Evolutionary conservation across 768 basidiomycete genomes (phyloP).

Genomic region (Serendipita vermifera): DNA sequence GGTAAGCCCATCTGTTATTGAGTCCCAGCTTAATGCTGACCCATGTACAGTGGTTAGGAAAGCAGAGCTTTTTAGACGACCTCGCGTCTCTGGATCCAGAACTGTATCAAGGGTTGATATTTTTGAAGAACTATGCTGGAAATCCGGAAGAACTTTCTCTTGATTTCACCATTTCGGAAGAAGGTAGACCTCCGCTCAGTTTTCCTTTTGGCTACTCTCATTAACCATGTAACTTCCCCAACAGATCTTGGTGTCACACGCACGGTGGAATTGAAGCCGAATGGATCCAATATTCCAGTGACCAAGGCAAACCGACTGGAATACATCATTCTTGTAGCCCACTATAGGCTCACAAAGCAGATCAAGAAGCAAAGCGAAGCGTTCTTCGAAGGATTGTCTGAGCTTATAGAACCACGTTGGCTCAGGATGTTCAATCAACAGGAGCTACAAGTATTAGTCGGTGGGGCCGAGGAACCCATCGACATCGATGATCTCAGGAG

Average conservation of each 20-base stretch:
- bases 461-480: slow-evolving; percentile 74
- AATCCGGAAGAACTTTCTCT: slow-evolving; percentile 79
- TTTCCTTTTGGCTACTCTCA: background rate
- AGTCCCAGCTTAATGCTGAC: background rate
- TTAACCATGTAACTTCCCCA: slow-evolving; percentile 8
- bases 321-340: slow-evolving; percentile 81
- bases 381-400: slow-evolving; percentile 85
- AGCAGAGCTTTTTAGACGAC: slow-evolving; percentile 86
- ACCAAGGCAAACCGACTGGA: slow-evolving; percentile 79
- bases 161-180: slow-evolving; percentile 77
- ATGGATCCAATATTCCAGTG: slow-evolving; percentile 71
- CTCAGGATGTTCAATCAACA: slow-evolving; percentile 94
- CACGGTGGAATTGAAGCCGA: slow-evolving; percentile 63
- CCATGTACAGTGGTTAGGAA: slow-evolving; percentile 64
- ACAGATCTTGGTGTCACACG: slow-evolving; percentile 72
- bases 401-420: slow-evolving; percentile 88
- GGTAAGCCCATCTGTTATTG: slow-evolving; percentile 26
- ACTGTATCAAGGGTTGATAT: slow-evolving; percentile 81
- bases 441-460: slow-evolving; percentile 83
- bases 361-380: slow-evolving; percentile 72
- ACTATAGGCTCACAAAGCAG: slow-evolving; percentile 79
- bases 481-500: slow-evolving; percentile 67
- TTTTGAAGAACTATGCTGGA: slow-evolving; percentile 82
- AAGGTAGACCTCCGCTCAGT: slow-evolving; percentile 43
- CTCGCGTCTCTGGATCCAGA: slow-evolving; percentile 84